These are phyloP conservation scores for Volvariella surrecta DNA, from an alignment of 1,284 basidiomycete genomes.

Conservation along the genomic window DNA sequence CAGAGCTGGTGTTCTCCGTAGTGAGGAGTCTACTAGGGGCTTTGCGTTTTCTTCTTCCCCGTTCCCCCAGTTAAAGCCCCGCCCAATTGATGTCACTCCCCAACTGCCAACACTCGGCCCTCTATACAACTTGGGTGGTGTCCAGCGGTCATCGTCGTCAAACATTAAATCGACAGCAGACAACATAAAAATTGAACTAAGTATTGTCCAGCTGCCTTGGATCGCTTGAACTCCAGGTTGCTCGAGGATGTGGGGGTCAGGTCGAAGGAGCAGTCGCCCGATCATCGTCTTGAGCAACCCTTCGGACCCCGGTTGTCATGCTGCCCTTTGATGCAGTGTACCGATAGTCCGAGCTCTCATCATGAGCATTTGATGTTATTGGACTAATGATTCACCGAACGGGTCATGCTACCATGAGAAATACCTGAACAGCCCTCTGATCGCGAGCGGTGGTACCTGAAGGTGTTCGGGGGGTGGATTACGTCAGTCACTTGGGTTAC, in stretches of 20 bases:
- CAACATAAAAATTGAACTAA: constrained; percentile 34
- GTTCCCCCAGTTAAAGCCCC: constrained; percentile 70
- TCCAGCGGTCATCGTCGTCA: constrained; percentile 56
- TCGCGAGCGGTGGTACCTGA: too few relatives aligned
- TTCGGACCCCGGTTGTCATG: constrained; percentile 11
- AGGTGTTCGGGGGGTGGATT: constrained; percentile 1
- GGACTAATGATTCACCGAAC: too few relatives aligned
- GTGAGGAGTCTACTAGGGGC: constrained; percentile 10
- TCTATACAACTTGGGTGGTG: constrained; percentile 46
- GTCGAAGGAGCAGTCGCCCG: too few relatives aligned
- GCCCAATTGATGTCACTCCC: constrained; percentile 74
- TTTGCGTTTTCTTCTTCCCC: constrained; percentile 22
- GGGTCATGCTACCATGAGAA: too few relatives aligned
- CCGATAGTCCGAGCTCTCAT: too few relatives aligned
- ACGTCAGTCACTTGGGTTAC: constrained; percentile 2
- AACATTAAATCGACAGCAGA: constrained; percentile 52
- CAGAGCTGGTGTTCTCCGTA: neutral
- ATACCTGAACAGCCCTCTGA: too few relatives aligned
- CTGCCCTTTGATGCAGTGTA: too few relatives aligned
- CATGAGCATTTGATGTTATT: too few relatives aligned
- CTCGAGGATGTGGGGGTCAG: too few relatives aligned
- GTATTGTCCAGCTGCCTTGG: too few relatives aligned
- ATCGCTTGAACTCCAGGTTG: too few relatives aligned
- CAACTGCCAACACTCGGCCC: constrained; percentile 67
- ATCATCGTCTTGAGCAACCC: neutral